phyloP scores from a whole-genome alignment of 2,329 filamentous ascomycete species.

The Aspergillus sp. region DNA sequence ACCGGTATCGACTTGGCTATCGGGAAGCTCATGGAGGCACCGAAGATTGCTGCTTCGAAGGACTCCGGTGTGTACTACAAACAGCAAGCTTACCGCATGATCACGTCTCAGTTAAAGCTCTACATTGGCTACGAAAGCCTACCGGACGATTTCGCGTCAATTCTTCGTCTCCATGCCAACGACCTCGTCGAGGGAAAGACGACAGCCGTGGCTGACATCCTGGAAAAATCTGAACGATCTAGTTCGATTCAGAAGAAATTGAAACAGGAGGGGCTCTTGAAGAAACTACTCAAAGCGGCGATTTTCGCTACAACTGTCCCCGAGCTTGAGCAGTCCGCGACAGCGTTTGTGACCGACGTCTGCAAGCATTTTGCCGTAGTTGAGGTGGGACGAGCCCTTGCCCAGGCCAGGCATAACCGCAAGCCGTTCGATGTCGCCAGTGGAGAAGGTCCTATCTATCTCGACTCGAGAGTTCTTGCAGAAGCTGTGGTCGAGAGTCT shows the following conservation, averaged over 20 bases:
- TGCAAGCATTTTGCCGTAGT: slow-evolving; percentile 86
- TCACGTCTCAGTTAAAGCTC: slow-evolving; percentile 84
- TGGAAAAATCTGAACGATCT: slow-evolving; percentile 69
- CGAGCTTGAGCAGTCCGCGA: slow-evolving; percentile 70
- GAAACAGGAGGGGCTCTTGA: slow-evolving; percentile 72
- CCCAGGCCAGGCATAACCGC: slow-evolving; percentile 67
- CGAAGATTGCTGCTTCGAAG: slow-evolving; percentile 54
- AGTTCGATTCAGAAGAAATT: slow-evolving; percentile 83
- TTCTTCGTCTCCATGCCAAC: slow-evolving; percentile 82
- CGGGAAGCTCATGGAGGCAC: slow-evolving; percentile 73
- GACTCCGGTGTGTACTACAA: slow-evolving; percentile 82
- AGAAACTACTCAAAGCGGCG: slow-evolving; percentile 80
- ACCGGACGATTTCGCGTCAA: slow-evolving; percentile 78
- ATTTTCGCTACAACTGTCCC: slow-evolving; percentile 79
- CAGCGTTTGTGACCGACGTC: slow-evolving; percentile 67
- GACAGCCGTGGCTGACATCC: slow-evolving; percentile 58
- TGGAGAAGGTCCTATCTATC: slow-evolving; percentile 77
- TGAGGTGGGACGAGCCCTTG: slow-evolving; percentile 78
- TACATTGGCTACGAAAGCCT: slow-evolving; percentile 80
- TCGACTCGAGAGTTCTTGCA: slow-evolving; percentile 80
- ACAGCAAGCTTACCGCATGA: slow-evolving; percentile 79
- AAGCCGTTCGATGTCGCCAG: slow-evolving; percentile 77
- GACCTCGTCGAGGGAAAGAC: slow-evolving; percentile 72
- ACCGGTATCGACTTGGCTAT: slow-evolving; percentile 86
- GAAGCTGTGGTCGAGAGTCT: slow-evolving; percentile 87